Evolutionary conservation across 768 basidiomycete genomes (phyloP).

Genomic region (Mycena galericulata): DNA sequence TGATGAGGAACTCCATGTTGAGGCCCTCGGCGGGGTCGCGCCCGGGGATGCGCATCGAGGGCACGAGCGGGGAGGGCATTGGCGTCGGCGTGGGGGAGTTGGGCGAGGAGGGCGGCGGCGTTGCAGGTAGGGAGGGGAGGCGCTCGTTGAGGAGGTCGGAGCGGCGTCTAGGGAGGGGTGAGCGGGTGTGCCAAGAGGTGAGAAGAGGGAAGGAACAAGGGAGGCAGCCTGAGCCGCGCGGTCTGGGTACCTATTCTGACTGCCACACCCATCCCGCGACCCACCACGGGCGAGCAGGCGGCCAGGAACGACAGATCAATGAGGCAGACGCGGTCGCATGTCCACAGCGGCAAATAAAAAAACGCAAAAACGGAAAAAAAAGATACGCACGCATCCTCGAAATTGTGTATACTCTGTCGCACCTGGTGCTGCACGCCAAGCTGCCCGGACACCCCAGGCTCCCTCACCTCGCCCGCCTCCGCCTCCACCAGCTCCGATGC

Average conservation of each 20-base stretch:
- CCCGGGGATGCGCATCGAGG: slow-evolving; percentile 66
- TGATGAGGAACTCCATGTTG: slow-evolving; percentile 76
- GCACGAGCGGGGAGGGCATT: slow-evolving; percentile 46
- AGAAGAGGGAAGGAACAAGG: not conserved
- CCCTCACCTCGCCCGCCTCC: slow-evolving; percentile 33
- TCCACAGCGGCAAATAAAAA: not conserved
- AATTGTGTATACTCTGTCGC: slow-evolving; percentile 72
- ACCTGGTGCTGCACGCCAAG: slow-evolving; percentile 75
- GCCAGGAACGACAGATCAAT: no score
- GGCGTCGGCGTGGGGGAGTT: slow-evolving; percentile 53
- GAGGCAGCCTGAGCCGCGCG: not conserved
- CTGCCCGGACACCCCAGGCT: slow-evolving; percentile 55
- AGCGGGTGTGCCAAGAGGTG: not conserved
- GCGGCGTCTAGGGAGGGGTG: slow-evolving; percentile 62
- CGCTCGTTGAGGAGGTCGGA: slow-evolving; percentile 83
- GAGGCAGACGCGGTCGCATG: not conserved
- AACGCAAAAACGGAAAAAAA: slow-evolving; percentile 16
- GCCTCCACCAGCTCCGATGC: slow-evolving; percentile 72
- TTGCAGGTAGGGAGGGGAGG: slow-evolving; percentile 71
- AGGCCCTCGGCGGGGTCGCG: slow-evolving; percentile 57
- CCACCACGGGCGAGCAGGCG: no score
- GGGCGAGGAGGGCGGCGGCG: slow-evolving; percentile 50
- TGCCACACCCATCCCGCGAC: no score
- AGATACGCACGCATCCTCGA: slow-evolving; percentile 78
- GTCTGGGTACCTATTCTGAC: no score